These are phyloP conservation scores for Juncus effusus DNA, from an alignment of 176 grass and related monocot species.

Conservation along the genomic window DNA sequence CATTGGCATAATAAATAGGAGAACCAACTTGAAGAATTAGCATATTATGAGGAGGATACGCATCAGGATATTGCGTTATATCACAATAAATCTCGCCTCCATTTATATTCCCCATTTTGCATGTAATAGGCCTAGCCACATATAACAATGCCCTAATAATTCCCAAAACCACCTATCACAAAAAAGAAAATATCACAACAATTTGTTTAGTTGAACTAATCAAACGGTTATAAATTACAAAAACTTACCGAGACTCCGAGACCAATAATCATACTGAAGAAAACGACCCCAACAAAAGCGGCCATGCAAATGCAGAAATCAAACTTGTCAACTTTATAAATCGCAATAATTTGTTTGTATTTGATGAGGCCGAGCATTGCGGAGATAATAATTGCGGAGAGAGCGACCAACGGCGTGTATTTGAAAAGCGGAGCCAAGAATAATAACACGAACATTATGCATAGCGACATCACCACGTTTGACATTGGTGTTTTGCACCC, in stretches of 20 bases:
- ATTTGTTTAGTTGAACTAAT: no score
- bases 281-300: constrained; percentile 51
- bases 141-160: constrained; percentile 28
- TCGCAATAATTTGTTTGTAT: constrained; percentile 17
- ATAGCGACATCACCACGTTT: constrained; percentile 55
- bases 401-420: constrained; percentile 48
- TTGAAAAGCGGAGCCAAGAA: constrained; percentile 54
- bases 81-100: constrained; percentile 22
- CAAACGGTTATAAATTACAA: neutral
- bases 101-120: constrained; percentile 22
- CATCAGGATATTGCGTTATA: constrained; percentile 20
- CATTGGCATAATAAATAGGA: constrained; percentile 27
- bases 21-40: constrained; percentile 29
- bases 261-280: constrained; percentile 40
- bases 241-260: constrained; percentile 35
- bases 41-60: neutral
- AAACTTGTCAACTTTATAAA: constrained; percentile 46
- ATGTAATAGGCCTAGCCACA: constrained; percentile 29
- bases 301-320: constrained; percentile 49
- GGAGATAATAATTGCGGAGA: constrained; percentile 61
- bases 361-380: constrained; percentile 54
- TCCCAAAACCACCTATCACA: constrained; percentile 14
- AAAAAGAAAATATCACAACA: neutral
- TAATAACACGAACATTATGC: constrained; percentile 41
- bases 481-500: constrained; percentile 58